phyloP scores from a whole-genome alignment of 495 filamentous ascomycete species.

The Penicillium parvum region DNA sequence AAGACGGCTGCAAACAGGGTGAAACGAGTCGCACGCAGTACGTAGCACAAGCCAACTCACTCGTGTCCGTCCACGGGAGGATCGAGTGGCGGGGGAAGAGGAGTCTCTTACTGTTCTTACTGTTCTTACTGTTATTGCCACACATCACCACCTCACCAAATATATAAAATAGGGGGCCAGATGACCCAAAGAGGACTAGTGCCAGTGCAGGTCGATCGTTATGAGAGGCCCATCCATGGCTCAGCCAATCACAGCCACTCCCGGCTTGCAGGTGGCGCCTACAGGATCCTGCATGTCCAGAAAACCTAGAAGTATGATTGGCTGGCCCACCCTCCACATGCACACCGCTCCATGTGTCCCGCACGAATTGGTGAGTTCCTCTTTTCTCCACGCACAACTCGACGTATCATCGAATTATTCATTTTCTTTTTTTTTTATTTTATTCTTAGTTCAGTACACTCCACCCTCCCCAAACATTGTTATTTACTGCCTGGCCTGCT shows the following conservation, averaged over 20 bases:
- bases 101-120: no score
- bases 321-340: neutral
- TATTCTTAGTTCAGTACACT: no score
- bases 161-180: no score
- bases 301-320: conserved; percentile 5
- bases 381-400: neutral
- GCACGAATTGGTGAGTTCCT: neutral
- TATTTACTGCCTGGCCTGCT: neutral
- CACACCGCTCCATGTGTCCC: conserved; percentile 2
- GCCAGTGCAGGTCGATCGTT: conserved; percentile 11
- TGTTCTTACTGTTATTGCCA: no score
- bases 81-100: conserved; percentile 11
- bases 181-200: no score
- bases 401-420: conserved; percentile 17
- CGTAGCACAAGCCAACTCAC: no score
- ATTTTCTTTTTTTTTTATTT: neutral
- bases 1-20: no score
- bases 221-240: neutral
- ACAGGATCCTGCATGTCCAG: neutral
- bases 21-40: no score
- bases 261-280: conserved; percentile 17
- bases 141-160: no score
- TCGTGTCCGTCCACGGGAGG: neutral
- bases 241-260: conserved; percentile 5
- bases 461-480: neutral